A percentile compares a stretch with the other conserved stretches of the same genome.
Evolutionary conservation across 495 filamentous ascomycete genomes (phyloP).

Genomic region (Hyaloscypha hepaticicola): DNA sequence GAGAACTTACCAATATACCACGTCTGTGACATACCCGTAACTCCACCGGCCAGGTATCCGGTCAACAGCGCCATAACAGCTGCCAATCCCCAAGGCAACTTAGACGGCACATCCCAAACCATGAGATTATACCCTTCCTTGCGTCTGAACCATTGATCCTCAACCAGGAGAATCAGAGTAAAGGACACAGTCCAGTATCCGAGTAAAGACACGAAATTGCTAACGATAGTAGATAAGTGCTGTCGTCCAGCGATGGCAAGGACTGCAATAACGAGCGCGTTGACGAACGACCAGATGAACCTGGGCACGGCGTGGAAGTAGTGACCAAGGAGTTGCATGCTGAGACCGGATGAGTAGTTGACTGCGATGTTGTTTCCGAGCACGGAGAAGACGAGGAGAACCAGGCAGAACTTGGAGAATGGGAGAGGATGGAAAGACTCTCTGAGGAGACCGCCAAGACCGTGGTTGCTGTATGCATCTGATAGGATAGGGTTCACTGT

Average conservation of each 20-base stretch:
- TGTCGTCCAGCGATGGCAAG: slow-evolving; percentile 48
- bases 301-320: slow-evolving; percentile 41
- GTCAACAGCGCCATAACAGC: slow-evolving; percentile 44
- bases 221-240: slow-evolving; percentile 41
- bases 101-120: slow-evolving; percentile 47
- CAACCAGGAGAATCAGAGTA: slow-evolving; percentile 56
- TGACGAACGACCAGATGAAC: slow-evolving; percentile 47
- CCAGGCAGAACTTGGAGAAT: slow-evolving; percentile 59
- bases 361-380: slow-evolving; percentile 45
- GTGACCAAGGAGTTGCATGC: slow-evolving; percentile 42
- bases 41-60: slow-evolving; percentile 44
- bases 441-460: slow-evolving; percentile 59
- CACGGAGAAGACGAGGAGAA: slow-evolving; percentile 52
- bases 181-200: slow-evolving; percentile 61
- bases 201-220: slow-evolving; percentile 57
- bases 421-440: slow-evolving; percentile 53
- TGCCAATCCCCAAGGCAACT: slow-evolving; percentile 48
- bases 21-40: slow-evolving; percentile 51
- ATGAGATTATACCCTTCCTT: slow-evolving; percentile 47
- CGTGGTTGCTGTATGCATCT: slow-evolving; percentile 46
- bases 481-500: slow-evolving; percentile 38
- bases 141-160: slow-evolving; percentile 59
- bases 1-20: slow-evolving; percentile 44
- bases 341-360: slow-evolving; percentile 47
- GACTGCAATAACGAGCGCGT: slow-evolving; percentile 42